Evolutionary conservation across 2,329 filamentous ascomycete species (phyloP).

Genomic region (Chaetomium olivaceum): DNA sequence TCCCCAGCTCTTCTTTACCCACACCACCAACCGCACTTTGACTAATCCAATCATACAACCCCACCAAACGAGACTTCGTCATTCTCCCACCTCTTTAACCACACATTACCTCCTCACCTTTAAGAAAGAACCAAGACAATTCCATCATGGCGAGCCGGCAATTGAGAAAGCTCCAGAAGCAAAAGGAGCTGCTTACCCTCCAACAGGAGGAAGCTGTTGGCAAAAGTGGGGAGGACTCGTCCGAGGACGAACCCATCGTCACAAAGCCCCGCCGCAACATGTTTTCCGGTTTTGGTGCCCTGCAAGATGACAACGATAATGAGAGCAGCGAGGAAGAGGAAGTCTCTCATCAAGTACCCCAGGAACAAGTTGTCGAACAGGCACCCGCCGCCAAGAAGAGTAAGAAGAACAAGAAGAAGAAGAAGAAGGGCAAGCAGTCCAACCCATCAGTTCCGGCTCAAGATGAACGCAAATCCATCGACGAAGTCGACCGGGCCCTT

Average conservation of each 20-base stretch:
- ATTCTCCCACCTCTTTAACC: neutral
- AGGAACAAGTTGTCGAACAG: constrained; percentile 16
- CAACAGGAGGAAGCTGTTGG: constrained; percentile 39
- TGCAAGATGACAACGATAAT: constrained; percentile 43
- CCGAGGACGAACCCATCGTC: constrained; percentile 37
- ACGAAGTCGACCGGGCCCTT: constrained; percentile 59
- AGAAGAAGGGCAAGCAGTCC: constrained; percentile 42
- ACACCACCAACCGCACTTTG: neutral
- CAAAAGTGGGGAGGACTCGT: constrained; percentile 35
- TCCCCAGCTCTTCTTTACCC: neutral
- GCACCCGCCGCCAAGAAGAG: constrained; percentile 41
- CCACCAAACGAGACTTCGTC: too few species aligned
- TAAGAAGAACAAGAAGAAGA: constrained; percentile 42
- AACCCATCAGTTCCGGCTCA: constrained; percentile 36
- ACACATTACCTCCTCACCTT: constrained; percentile 8
- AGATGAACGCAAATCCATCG: constrained; percentile 39
- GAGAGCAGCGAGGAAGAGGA: constrained; percentile 29
- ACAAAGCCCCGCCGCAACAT: constrained; percentile 47
- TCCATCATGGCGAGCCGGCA: constrained; percentile 53
- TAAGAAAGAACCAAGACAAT: neutral
- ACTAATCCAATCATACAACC: neutral
- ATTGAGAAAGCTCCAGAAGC: constrained; percentile 53
- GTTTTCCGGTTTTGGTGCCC: constrained; percentile 53
- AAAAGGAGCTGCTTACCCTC: constrained; percentile 46
- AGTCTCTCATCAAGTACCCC: constrained; percentile 15